Conservation (phyloP, 352 stramenopile genomes). For the Phytopythium kandeliae region DNA sequence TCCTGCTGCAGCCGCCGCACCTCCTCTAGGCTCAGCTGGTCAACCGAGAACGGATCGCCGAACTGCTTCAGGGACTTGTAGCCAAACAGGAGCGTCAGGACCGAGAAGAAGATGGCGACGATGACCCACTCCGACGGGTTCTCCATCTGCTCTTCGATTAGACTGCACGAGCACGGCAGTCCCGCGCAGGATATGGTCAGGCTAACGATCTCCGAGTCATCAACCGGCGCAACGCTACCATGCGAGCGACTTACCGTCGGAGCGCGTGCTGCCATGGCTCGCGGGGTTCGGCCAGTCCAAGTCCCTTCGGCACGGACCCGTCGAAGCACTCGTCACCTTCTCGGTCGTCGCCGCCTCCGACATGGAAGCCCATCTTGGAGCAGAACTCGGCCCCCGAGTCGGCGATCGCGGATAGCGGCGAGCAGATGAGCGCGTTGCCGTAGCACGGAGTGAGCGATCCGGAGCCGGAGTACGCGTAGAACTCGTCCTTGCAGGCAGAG, state of each 20-base stretch:
- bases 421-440: slow-evolving; percentile 79
- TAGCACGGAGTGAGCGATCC: slow-evolving; percentile 71
- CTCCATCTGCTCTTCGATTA: slow-evolving; percentile 65
- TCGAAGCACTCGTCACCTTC: slow-evolving; percentile 82
- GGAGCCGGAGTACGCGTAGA: slow-evolving; percentile 56
- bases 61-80: slow-evolving; percentile 42
- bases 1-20: slow-evolving; percentile 68
- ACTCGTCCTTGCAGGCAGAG: slow-evolving; percentile 64
- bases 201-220: background rate
- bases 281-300: slow-evolving; percentile 45
- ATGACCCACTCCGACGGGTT: slow-evolving; percentile 69
- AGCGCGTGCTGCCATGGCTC: slow-evolving; percentile 54
- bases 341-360: slow-evolving; percentile 50
- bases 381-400: slow-evolving; percentile 58
- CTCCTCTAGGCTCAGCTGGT: slow-evolving; percentile 63
- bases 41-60: slow-evolving; percentile 32
- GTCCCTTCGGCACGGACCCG: slow-evolving; percentile 54
- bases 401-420: slow-evolving; percentile 54
- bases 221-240: background rate
- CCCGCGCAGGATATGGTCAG: background rate
- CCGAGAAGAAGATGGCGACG: slow-evolving; percentile 47
- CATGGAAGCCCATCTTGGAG: slow-evolving; percentile 74
- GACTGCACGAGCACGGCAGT: slow-evolving; percentile 7
- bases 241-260: slow-evolving; percentile 19
- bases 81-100: slow-evolving; percentile 45